phyloP scores from a whole-genome alignment of 257 asterid species.

The Leptodermis oblonga region DNA sequence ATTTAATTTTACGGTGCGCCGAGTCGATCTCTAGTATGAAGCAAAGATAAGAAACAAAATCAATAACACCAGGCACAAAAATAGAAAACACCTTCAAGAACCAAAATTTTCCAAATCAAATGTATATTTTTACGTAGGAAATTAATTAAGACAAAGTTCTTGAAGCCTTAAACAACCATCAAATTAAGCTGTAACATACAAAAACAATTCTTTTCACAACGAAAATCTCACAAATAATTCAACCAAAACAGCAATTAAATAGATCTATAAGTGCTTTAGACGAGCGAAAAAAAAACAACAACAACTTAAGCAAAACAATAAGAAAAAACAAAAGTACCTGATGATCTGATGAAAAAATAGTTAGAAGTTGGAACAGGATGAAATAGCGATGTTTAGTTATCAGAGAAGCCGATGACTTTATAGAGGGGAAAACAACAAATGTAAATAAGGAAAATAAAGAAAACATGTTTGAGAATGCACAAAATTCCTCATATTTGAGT shows the following conservation, averaged over 20 bases:
- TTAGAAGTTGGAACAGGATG: neutral
- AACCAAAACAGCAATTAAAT: neutral
- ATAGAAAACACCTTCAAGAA: too few species aligned
- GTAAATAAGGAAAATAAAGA: constrained; percentile 1
- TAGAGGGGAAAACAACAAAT: neutral
- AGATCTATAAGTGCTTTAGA: neutral
- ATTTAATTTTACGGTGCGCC: too few species aligned
- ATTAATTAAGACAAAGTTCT: too few species aligned
- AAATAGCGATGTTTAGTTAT: neutral
- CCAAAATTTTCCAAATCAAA: too few species aligned
- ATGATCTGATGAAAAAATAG: too few species aligned
- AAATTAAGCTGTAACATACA: too few species aligned
- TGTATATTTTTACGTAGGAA: neutral
- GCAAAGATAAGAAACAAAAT: too few species aligned
- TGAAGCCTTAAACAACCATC: too few species aligned
- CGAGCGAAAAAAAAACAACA: neutral
- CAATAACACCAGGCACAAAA: too few species aligned
- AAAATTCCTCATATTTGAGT: neutral
- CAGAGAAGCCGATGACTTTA: neutral
- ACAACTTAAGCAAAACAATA: too few species aligned
- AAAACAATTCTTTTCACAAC: too few species aligned
- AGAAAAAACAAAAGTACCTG: neutral
- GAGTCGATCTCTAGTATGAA: too few species aligned
- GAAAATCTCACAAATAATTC: neutral
- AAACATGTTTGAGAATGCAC: neutral